phyloP scores from a whole-genome alignment of 148 eudicot genomes.

The Hydrangea macrophylla region DNA sequence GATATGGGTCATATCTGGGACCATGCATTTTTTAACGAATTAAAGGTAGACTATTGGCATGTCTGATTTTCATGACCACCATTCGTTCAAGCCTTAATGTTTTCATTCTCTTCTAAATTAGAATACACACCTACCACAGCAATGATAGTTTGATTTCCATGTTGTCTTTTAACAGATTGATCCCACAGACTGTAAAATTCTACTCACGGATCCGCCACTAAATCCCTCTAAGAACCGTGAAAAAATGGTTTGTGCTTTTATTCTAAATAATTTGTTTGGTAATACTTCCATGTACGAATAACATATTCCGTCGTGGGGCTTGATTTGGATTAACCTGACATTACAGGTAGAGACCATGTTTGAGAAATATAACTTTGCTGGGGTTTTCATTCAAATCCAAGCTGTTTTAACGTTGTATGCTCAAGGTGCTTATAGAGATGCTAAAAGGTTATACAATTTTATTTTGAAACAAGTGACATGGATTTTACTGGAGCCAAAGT shows the following conservation, averaged over 20 bases:
- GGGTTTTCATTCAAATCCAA: conserved; percentile 94
- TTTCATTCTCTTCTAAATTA: too few species aligned
- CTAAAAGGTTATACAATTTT: not conserved
- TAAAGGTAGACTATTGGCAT: conserved; percentile 52
- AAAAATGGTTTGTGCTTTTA: conserved; percentile 50
- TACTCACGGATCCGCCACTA: conserved; percentile 94
- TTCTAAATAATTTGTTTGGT: not conserved
- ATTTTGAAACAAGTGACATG: not conserved
- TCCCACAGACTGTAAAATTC: conserved; percentile 87
- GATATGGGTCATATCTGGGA: conserved; percentile 98
- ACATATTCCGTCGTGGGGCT: not conserved
- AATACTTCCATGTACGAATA: not conserved
- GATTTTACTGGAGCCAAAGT: conserved; percentile 1
- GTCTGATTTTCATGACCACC: not conserved
- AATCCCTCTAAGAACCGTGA: conserved; percentile 98
- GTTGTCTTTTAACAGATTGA: conserved; percentile 56
- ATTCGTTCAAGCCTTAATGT: not conserved
- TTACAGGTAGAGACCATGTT: conserved; percentile 95
- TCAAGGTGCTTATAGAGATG: conserved; percentile 70
- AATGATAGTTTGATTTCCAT: conserved; percentile 2
- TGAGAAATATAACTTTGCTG: conserved; percentile 94
- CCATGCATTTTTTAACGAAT: conserved; percentile 79
- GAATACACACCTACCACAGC: not conserved
- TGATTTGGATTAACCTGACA: conserved; percentile 8
- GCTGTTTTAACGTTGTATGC: conserved; percentile 95